A percentile compares a stretch with the other conserved stretches of the same genome.
Evolutionary conservation across 139 green algal species (phyloP).

Genomic region (Gonium pectorale): DNA sequence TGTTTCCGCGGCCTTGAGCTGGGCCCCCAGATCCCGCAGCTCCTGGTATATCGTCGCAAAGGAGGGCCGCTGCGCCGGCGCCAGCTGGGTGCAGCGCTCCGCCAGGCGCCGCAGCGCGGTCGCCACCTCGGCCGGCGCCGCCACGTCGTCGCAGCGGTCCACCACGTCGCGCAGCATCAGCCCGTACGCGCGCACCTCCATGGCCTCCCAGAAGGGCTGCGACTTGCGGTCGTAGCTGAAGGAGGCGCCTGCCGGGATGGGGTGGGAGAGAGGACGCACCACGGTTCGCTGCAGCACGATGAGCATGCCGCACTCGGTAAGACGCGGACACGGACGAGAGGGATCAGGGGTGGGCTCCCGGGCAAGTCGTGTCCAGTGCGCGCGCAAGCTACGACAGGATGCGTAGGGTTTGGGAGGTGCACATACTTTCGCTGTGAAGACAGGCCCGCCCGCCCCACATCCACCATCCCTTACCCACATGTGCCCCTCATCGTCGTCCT

Average conservation of each 20-base stretch:
- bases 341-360: no score
- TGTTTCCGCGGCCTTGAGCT: no score
- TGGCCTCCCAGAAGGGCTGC: slow-evolving; percentile 69
- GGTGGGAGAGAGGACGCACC: not conserved
- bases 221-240: slow-evolving; percentile 76
- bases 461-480: no score
- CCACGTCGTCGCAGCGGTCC: slow-evolving; percentile 27
- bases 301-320: no score
- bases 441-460: no score
- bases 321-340: no score
- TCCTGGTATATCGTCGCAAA: not conserved
- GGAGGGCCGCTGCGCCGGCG: slow-evolving; percentile 14
- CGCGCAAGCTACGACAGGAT: no score
- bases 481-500: no score
- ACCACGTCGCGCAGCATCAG: slow-evolving; percentile 76
- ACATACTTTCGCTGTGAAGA: no score
- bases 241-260: slow-evolving; percentile 69
- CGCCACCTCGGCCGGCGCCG: not conserved
- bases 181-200: slow-evolving; percentile 85
- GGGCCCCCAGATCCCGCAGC: not conserved
- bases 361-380: no score
- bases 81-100: slow-evolving; percentile 20
- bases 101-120: not conserved
- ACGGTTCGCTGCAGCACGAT: no score
- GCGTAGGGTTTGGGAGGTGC: no score